Evolutionary conservation across 352 stramenopile genomes (phyloP), one percentile per base, ranked within the genome.

Genomic region (Plasmopara halstedii): DNA sequence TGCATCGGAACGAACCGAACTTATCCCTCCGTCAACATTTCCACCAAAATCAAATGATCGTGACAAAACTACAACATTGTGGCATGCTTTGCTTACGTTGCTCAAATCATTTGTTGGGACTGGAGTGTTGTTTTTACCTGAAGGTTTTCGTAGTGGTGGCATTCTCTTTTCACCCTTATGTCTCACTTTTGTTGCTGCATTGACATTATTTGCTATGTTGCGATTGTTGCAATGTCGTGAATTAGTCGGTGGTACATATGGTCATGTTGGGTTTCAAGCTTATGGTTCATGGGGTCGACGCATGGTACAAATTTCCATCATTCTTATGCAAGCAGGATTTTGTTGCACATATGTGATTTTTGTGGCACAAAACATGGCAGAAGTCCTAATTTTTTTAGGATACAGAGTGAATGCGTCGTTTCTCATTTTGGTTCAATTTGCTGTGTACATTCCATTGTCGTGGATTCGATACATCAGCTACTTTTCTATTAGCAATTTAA

Each of bases 381-480:
- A 88, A n/a, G 79, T 90, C 47, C 57, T 88, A 25, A 48, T 39
- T n/a, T 87, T 80, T 47, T 48, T 76, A 20, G 73, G 72, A 21
- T 43, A 61, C 26, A 42, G 41, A 3, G 37, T 84, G 1, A 51
- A 71, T 17, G 58, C 56, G 20, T 86, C 76, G 19, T 50, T 65
- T 50, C 69, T 90, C 21, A 85, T 90, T 23, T 20, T 90, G 49
- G 58, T 87, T 7, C 79, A 90, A 57, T 73, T 85, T 46, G 53
- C 68, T 8, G 66, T 86, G 10, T 80, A 90, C 56, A 83, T 88
- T 25, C 79, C 79, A 32, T 60, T 90, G 19, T 87, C 76, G 21
- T 90, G 79, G 79, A 86, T 90, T 46, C 73, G 79, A 11, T 87
- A 88, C 63, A 88, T 88, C 53, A 86, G 76, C 64, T 90, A 87